Evolutionary conservation across 129 eudicot species (phyloP).

Genomic region (Centella asiatica): DNA sequence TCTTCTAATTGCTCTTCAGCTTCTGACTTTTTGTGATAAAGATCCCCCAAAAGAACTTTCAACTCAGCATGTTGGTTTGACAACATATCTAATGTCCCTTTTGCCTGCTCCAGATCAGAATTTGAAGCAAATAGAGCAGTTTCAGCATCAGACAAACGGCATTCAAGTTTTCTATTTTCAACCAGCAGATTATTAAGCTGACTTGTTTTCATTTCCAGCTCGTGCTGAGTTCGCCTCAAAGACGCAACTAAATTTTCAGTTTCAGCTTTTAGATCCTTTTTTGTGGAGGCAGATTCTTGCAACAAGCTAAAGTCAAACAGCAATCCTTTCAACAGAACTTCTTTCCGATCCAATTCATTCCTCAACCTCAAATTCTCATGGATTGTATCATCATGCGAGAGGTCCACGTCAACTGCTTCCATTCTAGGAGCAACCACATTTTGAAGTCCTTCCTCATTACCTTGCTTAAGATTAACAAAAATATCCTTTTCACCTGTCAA

Average conservation of each 20-base stretch:
- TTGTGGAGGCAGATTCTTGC: conserved; percentile 73
- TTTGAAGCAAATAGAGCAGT: conserved; percentile 44
- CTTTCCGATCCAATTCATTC: conserved; percentile 54
- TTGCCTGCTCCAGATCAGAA: conserved; percentile 49
- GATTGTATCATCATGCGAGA: conserved; percentile 16
- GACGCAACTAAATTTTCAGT: conserved; percentile 40
- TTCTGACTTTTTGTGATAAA: conserved; percentile 51
- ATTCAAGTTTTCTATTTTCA: conserved; percentile 43
- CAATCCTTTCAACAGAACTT: conserved; percentile 52
- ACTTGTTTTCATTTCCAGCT: conserved; percentile 42
- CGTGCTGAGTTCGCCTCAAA: conserved; percentile 42
- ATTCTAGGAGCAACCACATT: conserved; percentile 14
- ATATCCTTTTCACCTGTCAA: conserved; percentile 6
- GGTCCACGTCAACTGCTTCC: conserved; percentile 25
- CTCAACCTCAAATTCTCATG: conserved; percentile 37
- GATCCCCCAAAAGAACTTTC: conserved; percentile 49
- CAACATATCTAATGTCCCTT: conserved; percentile 38
- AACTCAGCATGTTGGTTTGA: conserved; percentile 55
- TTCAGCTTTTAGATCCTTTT: conserved; percentile 62
- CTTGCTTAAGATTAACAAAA: conserved; percentile 8
- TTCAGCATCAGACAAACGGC: conserved; percentile 47
- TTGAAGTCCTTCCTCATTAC: conserved; percentile 18
- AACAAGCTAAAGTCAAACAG: conserved; percentile 75
- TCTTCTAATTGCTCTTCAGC: conserved; percentile 61
- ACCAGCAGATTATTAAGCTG: conserved; percentile 41